phyloP scores from a whole-genome alignment of 805 yeast genomes.

The Sungouiozyma intestinalis region DNA sequence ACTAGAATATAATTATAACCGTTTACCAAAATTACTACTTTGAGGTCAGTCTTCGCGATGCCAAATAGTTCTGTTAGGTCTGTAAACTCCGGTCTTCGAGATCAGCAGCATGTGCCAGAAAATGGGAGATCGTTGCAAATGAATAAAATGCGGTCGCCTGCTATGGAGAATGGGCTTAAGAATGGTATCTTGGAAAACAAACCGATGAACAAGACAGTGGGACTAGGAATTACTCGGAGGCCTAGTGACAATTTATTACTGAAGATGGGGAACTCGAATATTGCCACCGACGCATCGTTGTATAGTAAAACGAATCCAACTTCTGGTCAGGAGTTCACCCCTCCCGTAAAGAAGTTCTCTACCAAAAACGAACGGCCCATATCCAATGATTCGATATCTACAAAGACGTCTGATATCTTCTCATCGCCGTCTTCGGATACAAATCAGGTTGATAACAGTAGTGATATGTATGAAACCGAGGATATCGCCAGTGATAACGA shows the following conservation, averaged over 20 bases:
- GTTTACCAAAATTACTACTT: no score
- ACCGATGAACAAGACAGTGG: conserved; percentile 14
- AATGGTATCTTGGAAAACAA: not conserved
- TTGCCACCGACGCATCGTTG: not conserved
- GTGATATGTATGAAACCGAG: conserved; percentile 4
- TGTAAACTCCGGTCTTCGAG: not conserved
- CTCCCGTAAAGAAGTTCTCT: conserved; percentile 18
- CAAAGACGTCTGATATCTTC: conserved; percentile 21
- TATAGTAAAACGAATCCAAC: not conserved
- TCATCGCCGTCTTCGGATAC: conserved; percentile 22
- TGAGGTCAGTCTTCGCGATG: no score
- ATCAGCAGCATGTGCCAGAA: not conserved
- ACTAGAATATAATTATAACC: no score
- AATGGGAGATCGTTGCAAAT: not conserved
- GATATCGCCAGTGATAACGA: not conserved
- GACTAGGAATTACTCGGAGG: conserved; percentile 23
- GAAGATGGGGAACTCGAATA: conserved; percentile 5
- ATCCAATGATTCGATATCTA: conserved; percentile 25
- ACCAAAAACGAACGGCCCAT: conserved; percentile 19
- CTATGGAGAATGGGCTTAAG: no score
- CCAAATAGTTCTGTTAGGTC: not conserved
- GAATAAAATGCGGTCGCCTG: not conserved
- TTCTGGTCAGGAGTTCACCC: conserved; percentile 8
- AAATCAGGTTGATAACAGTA: conserved; percentile 3
- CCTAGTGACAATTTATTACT: conserved; percentile 26